A percentile compares a stretch with the other conserved stretches of the same genome.
These are phyloP conservation scores for Volvox reticuliferus DNA, from an alignment of 139 green algal genomes.

Conservation along the genomic window DNA sequence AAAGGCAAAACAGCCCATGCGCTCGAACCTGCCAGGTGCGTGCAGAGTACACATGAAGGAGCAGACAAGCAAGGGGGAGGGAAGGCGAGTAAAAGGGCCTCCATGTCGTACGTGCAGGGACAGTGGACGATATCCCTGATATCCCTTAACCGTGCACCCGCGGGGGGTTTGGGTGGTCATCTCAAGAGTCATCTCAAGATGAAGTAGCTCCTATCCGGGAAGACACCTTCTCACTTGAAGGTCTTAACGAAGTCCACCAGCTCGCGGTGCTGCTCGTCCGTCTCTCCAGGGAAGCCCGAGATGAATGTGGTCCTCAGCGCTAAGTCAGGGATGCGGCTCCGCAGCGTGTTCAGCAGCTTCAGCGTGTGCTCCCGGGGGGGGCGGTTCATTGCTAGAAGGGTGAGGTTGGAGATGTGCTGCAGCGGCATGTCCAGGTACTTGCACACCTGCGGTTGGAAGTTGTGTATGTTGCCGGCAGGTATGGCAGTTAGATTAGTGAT, in stretches of 20 bases:
- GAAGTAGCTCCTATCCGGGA: too few relatives aligned
- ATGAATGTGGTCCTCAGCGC: slow-evolving; percentile 94
- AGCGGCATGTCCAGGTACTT: slow-evolving; percentile 98
- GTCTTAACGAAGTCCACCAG: slow-evolving; percentile 79
- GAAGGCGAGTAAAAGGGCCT: too few relatives aligned
- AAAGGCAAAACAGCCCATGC: slow-evolving; percentile 90
- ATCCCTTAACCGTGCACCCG: too few relatives aligned
- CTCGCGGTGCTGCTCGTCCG: slow-evolving; percentile 79
- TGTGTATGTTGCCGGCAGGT: too few relatives aligned
- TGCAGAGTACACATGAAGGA: too few relatives aligned
- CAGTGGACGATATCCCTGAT: too few relatives aligned
- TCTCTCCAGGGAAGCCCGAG: slow-evolving; percentile 87
- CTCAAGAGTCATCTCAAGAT: too few relatives aligned
- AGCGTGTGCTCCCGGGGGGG: slow-evolving; percentile 75
- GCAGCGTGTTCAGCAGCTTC: slow-evolving; percentile 82
- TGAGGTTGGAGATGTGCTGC: slow-evolving; percentile 92
- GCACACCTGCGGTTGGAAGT: slow-evolving; percentile 75
- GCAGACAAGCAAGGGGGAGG: too few relatives aligned
- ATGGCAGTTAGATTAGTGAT: too few relatives aligned
- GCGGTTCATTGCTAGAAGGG: slow-evolving; percentile 90
- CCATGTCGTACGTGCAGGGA: too few relatives aligned
- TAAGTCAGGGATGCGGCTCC: slow-evolving; percentile 84
- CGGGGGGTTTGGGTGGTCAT: too few relatives aligned
- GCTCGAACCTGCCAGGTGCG: slow-evolving; percentile 74
- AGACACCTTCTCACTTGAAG: slow-evolving; percentile 15